phyloP scores from a whole-genome alignment of 352 stramenopile species.

The Globisporangium mamillatum region DNA sequence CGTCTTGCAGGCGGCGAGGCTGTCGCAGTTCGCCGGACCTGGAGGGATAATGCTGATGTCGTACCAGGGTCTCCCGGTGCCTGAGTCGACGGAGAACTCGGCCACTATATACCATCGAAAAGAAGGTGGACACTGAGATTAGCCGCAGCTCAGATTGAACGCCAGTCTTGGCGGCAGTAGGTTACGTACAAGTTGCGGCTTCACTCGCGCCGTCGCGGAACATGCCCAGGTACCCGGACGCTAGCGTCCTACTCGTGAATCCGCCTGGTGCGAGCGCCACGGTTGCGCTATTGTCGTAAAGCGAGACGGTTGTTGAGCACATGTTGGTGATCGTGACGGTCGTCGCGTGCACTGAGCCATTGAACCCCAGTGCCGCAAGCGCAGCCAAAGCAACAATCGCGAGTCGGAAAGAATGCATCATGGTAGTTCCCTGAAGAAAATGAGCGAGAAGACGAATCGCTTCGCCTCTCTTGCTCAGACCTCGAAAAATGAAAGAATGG shows the following conservation, averaged over 20 bases:
- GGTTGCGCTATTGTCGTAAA: conserved; percentile 60
- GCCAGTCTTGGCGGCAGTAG: neutral
- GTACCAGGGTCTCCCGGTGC: conserved; percentile 42
- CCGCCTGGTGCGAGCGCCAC: conserved; percentile 34
- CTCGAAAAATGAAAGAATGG: conserved; percentile 8
- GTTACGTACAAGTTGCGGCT: conserved; percentile 34
- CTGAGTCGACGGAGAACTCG: conserved; percentile 44
- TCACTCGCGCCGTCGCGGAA: conserved; percentile 47
- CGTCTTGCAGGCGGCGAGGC: conserved; percentile 38
- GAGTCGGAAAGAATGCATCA: neutral
- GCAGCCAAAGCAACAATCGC: neutral
- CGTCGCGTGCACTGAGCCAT: conserved; percentile 18
- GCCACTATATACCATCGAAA: conserved; percentile 24
- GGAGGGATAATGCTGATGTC: conserved; percentile 61
- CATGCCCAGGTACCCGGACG: conserved; percentile 48
- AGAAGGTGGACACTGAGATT: too few relatives aligned
- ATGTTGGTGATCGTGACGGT: conserved; percentile 42
- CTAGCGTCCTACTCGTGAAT: conserved; percentile 35
- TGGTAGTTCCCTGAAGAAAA: conserved; percentile 1
- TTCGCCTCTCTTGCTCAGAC: neutral
- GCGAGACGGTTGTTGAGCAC: conserved; percentile 40
- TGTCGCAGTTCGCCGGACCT: conserved; percentile 37
- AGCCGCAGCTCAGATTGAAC: too few relatives aligned
- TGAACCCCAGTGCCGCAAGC: neutral
- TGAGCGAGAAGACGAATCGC: neutral